Base-by-base conservation (phyloP, 2,329 filamentous ascomycete species). In the Microascus cirrosus region DNA sequence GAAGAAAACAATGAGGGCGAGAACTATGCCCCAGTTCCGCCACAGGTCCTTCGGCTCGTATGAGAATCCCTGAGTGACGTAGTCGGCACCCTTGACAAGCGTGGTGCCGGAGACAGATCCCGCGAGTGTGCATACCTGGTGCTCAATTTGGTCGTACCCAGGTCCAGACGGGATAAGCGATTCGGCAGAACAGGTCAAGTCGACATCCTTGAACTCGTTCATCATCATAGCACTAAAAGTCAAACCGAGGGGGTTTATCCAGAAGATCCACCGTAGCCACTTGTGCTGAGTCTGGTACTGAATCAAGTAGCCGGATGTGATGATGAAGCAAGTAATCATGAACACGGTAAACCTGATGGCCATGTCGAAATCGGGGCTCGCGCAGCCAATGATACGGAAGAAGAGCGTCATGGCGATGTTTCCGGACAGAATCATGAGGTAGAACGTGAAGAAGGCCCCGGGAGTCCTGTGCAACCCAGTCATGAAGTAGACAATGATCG, bases 241-340 rank as follows among this genome's bases (percentile, higher is more conserved):
- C 2, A 94, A 77, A 53, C 88, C 89, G 0, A 92, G 74, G 0
- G 85, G 78, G 60, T 91, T 90, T 69, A 91, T 74, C 75, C 85
- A 93, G 72, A 84, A 89, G 60, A 93, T 84, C 89, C 89, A 94
- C 20, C 86, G 77, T 6, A 92, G 69, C 85, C 89, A 93, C 3
- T 85, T 83, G 63, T 90, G 86, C 64, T 89, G 82, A 2, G 76
- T 81, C 55, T 86, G 80, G 68, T 88, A 91, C 67, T 91, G 89
- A 60, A 95, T 93, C 50, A 95, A 73, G 70, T 94, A 95, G 3
- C 90, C 90, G 1, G 85, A 87, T 0, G 89, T 94, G 22, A 90
- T 76, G 28, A 94, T 83, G 64, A 92, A 90, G n/a, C 92, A 72
- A 0, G 88, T 92, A 62, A 95, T 90, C 56, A 90, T 80, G 1